Base-by-base conservation (phyloP, 352 stramenopile species). In the Globisporangium nagaii region DNA sequence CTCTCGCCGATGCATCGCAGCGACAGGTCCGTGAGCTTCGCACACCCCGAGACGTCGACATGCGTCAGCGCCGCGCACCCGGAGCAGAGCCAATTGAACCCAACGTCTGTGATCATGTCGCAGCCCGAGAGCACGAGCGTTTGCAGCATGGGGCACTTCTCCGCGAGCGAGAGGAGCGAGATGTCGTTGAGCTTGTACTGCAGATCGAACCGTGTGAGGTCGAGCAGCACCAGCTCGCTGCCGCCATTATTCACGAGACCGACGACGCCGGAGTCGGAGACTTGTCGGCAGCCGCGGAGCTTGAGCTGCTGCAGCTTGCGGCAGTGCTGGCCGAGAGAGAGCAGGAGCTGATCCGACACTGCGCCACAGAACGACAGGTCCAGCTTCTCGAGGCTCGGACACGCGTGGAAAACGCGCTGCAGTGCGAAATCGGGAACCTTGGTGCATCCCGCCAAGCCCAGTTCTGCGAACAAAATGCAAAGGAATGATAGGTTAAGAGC, bases 161-260 rank as follows among this genome's bases (percentile, higher is more conserved):
- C 71, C 1, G 65, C 75, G 40, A 97, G 63, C 11, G 90, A 71
- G 27, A 98, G 61, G 10, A 98, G 60, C 8, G 83, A 75, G 28
- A 98, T 85, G 62, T 98, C 93, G 35, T 88, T 96, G 44, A 98
- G 73, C 61, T 96, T 92, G 70, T 96, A 96, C 30, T 79, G 71
- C 41, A 98, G 71, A 45, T 97, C 89, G 37, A 74, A 95, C 15
- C 93, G 76, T 22, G 77, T 65, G 36, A 98, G 44, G 56, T 97
- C 85, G 6, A 98, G 68, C 20, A 77, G 37, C 3, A 67, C 62
- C 1, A 98, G 68, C 10, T 65, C 55, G n/a, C 66, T 63, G 44
- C 80, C 92, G 12, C 71, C 70, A 9, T 58, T 50, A 35, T 94
- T 84, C 6, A 83, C 69, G 6, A 97, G 58, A 12, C 74, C 82